Conservation (phyloP, 192 early-diverging fungal species). For the Coemansia sp. region DNA sequence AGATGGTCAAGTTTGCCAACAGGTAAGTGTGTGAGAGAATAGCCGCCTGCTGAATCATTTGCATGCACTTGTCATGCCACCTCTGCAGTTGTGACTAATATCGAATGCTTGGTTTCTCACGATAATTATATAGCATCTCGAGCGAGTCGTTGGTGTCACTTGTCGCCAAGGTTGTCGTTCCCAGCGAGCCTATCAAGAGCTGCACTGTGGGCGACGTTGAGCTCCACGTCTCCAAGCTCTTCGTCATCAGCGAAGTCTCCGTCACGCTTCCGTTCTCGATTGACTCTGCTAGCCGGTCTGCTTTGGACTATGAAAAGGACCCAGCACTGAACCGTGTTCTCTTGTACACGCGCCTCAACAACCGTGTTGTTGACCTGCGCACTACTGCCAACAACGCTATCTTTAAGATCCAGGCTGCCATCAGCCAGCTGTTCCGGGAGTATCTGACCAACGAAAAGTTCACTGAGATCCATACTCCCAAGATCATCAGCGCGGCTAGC, state of each 20-base stretch:
- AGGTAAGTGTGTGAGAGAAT: slow-evolving; percentile 49
- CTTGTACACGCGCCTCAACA: slow-evolving; percentile 92
- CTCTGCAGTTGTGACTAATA: slow-evolving; percentile 2
- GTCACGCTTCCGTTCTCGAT: slow-evolving; percentile 86
- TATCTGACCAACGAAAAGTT: slow-evolving; percentile 80
- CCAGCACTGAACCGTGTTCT: slow-evolving; percentile 71
- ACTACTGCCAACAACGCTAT: slow-evolving; percentile 96
- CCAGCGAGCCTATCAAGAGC: slow-evolving; percentile 82
- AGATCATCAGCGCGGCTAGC: slow-evolving; percentile 87
- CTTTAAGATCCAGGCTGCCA: slow-evolving; percentile 95
- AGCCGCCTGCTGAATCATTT: slow-evolving; percentile 11
- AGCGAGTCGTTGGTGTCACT: slow-evolving; percentile 89
- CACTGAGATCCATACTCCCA: slow-evolving; percentile 98
- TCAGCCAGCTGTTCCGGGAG: slow-evolving; percentile 94
- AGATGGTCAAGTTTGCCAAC: slow-evolving; percentile 90
- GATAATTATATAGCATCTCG: slow-evolving; percentile 59
- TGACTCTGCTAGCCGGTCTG: slow-evolving; percentile 88
- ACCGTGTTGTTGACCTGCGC: slow-evolving; percentile 91
- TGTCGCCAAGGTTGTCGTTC: slow-evolving; percentile 76
- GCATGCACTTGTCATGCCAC: neutral
- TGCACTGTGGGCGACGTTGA: slow-evolving; percentile 95
- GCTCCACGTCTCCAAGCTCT: slow-evolving; percentile 75
- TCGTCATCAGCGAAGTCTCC: slow-evolving; percentile 71
- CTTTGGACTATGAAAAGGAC: slow-evolving; percentile 74
- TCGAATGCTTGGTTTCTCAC: neutral